Conservation (phyloP, 2,329 filamentous ascomycete genomes). For the Chaetomiaceae sp. region DNA sequence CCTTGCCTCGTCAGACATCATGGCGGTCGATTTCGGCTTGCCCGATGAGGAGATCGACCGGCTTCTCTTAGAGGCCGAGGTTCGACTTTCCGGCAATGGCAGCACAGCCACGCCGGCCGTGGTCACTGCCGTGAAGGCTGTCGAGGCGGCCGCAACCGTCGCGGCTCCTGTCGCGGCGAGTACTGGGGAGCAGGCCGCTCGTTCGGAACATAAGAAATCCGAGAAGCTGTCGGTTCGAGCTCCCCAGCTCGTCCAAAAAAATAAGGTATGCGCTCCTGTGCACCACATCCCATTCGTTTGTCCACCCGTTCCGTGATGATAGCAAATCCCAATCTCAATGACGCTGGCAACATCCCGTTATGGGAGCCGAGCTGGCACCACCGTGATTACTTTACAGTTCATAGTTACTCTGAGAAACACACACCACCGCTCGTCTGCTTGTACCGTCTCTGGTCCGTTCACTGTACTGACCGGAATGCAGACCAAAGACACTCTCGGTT, state of each 20-base stretch:
- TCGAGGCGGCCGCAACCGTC: constrained; percentile 13
- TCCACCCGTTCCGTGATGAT: constrained; percentile 60
- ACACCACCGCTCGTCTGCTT: constrained; percentile 30
- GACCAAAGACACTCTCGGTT: constrained; percentile 57
- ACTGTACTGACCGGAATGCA: constrained; percentile 24
- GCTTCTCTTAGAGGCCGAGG: constrained; percentile 35
- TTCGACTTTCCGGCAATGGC: constrained; percentile 29
- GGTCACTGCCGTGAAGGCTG: constrained; percentile 13
- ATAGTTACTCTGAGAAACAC: constrained; percentile 62
- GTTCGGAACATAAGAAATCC: constrained; percentile 16
- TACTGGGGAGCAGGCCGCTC: constrained; percentile 18
- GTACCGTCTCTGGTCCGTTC: constrained; percentile 6
- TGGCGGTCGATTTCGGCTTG: constrained; percentile 25
- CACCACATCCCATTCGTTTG: neutral
- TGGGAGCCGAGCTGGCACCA: constrained; percentile 66
- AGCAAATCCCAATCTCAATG: constrained; percentile 65
- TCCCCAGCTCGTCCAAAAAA: constrained; percentile 24
- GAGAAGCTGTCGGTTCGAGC: constrained; percentile 28
- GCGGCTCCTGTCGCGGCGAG: constrained; percentile 12
- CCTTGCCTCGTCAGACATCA: constrained; percentile 16
- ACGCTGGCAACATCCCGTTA: constrained; percentile 73
- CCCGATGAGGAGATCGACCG: constrained; percentile 34
- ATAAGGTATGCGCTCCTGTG: constrained; percentile 29
- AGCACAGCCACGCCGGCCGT: constrained; percentile 10
- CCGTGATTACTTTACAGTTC: constrained; percentile 52